These are phyloP conservation scores for Strobilomyces dryophilus DNA, from an alignment of 768 basidiomycete genomes.

Conservation along the genomic window DNA sequence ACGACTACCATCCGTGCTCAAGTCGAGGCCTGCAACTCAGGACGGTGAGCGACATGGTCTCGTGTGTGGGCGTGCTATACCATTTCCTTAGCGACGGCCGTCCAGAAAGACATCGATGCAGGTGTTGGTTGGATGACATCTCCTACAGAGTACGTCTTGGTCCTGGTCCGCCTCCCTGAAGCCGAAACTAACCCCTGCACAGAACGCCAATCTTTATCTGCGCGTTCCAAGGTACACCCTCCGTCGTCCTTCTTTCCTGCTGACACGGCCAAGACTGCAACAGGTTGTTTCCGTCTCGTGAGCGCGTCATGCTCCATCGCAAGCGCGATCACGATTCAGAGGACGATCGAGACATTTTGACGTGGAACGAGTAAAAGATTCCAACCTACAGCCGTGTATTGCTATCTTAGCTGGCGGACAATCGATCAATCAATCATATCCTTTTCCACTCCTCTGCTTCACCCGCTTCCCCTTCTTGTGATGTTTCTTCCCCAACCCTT, in stretches of 20 bases:
- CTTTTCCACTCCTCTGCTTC: conserved; percentile 90
- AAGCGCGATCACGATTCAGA: conserved; percentile 67
- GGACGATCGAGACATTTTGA: conserved; percentile 54
- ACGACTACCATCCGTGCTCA: conserved; percentile 32
- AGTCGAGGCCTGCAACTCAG: conserved; percentile 30
- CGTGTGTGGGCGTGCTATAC: background rate
- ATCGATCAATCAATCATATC: conserved; percentile 61
- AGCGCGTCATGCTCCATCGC: conserved; percentile 65
- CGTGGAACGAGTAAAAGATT: conserved; percentile 59
- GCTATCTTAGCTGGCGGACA: no score
- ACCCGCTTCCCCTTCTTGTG: conserved; percentile 78
- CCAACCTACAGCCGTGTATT: background rate
- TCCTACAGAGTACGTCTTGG: conserved; percentile 52
- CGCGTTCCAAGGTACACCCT: conserved; percentile 47
- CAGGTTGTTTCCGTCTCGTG: conserved; percentile 67
- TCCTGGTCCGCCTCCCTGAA: background rate
- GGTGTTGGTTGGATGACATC: conserved; percentile 59
- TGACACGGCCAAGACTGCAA: conserved; percentile 48
- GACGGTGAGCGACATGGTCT: conserved; percentile 20
- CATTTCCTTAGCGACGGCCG: conserved; percentile 42
- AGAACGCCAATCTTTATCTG: conserved; percentile 86
- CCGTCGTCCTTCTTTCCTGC: background rate
- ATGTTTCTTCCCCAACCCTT: conserved; percentile 63
- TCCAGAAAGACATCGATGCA: conserved; percentile 48
- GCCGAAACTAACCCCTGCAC: conserved; percentile 4